A percentile compares a stretch with the other conserved stretches of the same genome.
Conservation (phyloP, 2,329 filamentous ascomycete species). For the Capronia americana region DNA sequence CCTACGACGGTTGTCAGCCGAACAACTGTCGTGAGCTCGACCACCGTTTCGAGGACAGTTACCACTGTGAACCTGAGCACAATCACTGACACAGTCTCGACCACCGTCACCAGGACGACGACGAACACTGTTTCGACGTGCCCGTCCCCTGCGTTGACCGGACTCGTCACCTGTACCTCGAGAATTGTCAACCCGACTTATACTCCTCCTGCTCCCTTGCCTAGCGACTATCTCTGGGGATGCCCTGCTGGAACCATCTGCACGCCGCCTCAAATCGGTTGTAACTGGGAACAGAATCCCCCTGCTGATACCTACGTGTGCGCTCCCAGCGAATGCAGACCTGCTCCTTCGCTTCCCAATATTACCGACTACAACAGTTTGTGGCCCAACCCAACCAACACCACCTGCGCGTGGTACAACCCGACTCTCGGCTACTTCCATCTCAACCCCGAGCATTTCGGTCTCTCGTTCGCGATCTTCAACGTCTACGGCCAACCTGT, state of each 20-base stretch:
- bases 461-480: conserved; percentile 68
- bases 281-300: conserved; percentile 50
- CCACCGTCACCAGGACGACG: conserved; percentile 16
- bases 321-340: conserved; percentile 49
- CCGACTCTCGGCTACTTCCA: conserved; percentile 62
- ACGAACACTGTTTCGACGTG: conserved; percentile 24
- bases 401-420: conserved; percentile 31
- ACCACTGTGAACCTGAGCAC: conserved; percentile 12
- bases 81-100: conserved; percentile 17
- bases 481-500: conserved; percentile 36
- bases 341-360: conserved; percentile 41
- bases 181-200: conserved; percentile 45
- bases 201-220: conserved; percentile 41
- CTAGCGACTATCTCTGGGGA: conserved; percentile 50
- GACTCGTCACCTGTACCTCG: conserved; percentile 41
- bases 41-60: conserved; percentile 25
- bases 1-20: background rate
- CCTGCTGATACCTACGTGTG: conserved; percentile 50
- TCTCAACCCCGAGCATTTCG: conserved; percentile 67
- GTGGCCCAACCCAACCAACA: conserved; percentile 19
- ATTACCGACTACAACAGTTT: conserved; percentile 18
- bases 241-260: conserved; percentile 54
- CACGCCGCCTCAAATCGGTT: conserved; percentile 47
- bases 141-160: conserved; percentile 14
- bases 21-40: conserved; percentile 7